Evolutionary conservation across 1,284 basidiomycete genomes (phyloP).

Genomic region (Thecaphora thlaspeos): DNA sequence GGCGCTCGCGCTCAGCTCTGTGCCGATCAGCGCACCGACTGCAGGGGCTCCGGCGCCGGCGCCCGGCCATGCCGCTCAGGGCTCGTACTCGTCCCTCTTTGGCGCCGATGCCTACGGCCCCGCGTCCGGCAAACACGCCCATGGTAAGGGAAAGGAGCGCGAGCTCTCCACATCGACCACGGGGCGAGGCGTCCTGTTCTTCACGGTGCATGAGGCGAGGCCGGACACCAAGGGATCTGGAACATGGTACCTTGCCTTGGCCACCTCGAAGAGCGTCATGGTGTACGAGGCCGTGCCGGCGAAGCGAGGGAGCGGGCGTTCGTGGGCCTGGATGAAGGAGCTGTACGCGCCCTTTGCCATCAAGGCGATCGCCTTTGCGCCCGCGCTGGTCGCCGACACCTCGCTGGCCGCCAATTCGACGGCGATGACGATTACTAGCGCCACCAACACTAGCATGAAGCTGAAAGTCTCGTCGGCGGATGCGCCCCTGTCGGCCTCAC

Average conservation of each 20-base stretch:
- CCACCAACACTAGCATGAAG: constrained; percentile 4
- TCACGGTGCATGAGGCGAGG: constrained; percentile 37
- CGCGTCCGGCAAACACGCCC: constrained; percentile 9
- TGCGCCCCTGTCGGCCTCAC: constrained; percentile 19
- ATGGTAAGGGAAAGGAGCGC: constrained; percentile 24
- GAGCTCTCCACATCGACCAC: constrained; percentile 8
- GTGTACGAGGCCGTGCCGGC: constrained; percentile 41
- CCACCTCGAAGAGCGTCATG: constrained; percentile 33
- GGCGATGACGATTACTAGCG: background rate
- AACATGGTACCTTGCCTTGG: constrained; percentile 46
- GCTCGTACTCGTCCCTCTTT: constrained; percentile 28
- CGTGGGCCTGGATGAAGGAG: constrained; percentile 42
- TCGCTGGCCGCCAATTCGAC: background rate
- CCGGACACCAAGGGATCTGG: constrained; percentile 33
- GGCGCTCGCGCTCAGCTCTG: constrained; percentile 27
- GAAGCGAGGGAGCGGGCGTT: constrained; percentile 12
- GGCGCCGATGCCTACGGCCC: constrained; percentile 24
- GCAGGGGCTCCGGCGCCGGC: constrained; percentile 1
- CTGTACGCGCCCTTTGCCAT: constrained; percentile 37
- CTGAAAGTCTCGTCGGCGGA: constrained; percentile 21
- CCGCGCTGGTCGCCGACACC: constrained; percentile 18
- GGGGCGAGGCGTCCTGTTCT: constrained; percentile 37
- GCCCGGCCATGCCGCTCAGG: constrained; percentile 5
- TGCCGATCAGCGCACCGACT: constrained; percentile 25
- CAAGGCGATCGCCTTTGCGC: constrained; percentile 33